Base-by-base conservation (phyloP, 306 rosid species). In the Amphicarpaea edgeworthii region DNA sequence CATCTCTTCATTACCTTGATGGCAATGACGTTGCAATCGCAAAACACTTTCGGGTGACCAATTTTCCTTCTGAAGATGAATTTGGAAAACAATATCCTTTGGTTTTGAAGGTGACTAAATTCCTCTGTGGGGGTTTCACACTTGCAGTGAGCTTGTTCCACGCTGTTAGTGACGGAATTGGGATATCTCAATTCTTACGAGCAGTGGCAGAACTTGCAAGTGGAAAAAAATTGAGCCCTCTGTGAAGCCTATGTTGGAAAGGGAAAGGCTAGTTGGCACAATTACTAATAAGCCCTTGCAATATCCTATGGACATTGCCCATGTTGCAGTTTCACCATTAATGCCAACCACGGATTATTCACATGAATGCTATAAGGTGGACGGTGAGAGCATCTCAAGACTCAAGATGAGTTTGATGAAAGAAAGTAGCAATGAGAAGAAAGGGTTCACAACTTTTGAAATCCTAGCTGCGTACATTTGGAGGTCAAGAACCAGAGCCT, bases 221-320 rank as follows among this genome's bases (percentile, higher is more conserved):
- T 16, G 86, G 86, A n/a, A n/a, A 76, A 55, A 70, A 30, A 30
- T 12, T 4, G 86, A 82, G 55, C 82, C 83, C 3, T 55, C 77
- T 5, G 77, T 78, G 61, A 82, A 82, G 41, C 88, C 88, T 2
- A 77, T 82, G 45, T 85, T 86, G 88, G 86, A 82, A 41, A 85
- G 88, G 24, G 84, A n/a, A n/a, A 75, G 79, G 15, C 68, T 85
- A 3, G 12, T 61, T 9, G 85, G 81, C n/a, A 24, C 40, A 24
- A 38, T 65, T 1, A 49, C 14, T 9, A 45, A 34, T 45, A 76
- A 74, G 7, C 81, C 85, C 6, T 0, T 30, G 34, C 34, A 30
- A 26, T n/a, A n/a, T n/a, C n/a, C n/a, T 24, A 24, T 24, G 28
- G 28, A 24, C 1, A 24, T 1, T 1, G 28, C 28, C 28, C 3